Percentiles rank a stretch among this genome's conserved stretches.
Evolutionary conservation across 495 filamentous ascomycete species (phyloP).

Genomic region (Trichoderma reesei): DNA sequence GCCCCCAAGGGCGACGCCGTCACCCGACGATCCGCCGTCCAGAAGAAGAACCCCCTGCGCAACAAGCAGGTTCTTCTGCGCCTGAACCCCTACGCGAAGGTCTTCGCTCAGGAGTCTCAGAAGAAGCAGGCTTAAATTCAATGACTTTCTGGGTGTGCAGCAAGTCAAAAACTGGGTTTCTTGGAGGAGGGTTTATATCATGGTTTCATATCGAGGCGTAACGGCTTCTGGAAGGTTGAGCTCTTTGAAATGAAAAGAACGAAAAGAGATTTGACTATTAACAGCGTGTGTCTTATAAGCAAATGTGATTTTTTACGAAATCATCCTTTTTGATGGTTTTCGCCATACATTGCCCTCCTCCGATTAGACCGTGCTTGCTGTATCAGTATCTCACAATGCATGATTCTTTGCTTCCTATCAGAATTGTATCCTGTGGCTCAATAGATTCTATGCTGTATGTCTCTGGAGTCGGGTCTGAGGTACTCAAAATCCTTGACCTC

Average conservation of each 20-base stretch:
- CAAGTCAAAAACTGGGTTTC: background rate
- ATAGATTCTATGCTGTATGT: background rate
- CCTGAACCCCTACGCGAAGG: constrained; percentile 91
- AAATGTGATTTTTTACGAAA: constrained; percentile 5
- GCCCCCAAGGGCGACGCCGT: constrained; percentile 78
- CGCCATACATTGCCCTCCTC: background rate
- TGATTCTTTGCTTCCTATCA: too few relatives aligned
- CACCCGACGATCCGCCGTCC: constrained; percentile 81
- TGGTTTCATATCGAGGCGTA: constrained; percentile 10
- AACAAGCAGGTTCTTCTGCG: constrained; percentile 97
- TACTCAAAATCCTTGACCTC: too few relatives aligned
- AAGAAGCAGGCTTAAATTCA: constrained; percentile 35
- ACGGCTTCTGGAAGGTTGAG: constrained; percentile 9
- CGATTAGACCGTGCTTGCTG: background rate
- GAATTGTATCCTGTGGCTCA: too few relatives aligned
- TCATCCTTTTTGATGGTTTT: background rate
- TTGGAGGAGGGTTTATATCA: background rate
- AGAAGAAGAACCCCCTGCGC: constrained; percentile 99
- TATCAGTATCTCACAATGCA: background rate
- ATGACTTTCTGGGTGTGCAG: constrained; percentile 15
- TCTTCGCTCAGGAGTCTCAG: constrained; percentile 59
- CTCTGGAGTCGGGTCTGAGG: too few relatives aligned
- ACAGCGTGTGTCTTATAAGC: constrained; percentile 1
- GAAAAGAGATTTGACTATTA: constrained; percentile 9
- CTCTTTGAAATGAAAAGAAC: constrained; percentile 6